Base-by-base conservation (phyloP, 163 green algal species). In the Chlamydomonas reinhardtii region DNA sequence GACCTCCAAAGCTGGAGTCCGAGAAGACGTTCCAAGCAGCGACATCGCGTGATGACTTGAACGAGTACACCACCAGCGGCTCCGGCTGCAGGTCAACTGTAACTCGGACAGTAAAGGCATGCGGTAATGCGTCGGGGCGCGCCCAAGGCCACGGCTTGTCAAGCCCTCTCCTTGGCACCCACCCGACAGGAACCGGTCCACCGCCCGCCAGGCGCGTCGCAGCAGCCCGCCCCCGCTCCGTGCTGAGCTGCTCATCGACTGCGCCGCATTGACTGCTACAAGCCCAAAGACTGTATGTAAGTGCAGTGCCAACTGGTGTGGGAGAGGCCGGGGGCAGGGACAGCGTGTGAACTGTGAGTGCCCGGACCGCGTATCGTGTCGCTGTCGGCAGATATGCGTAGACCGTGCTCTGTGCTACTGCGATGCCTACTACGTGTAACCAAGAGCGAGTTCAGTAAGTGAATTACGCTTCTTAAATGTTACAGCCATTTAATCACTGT, bases 61-160 rank as follows among this genome's bases (percentile, higher is more conserved):
- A 89, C 52, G 69, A 24, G 37, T 83, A 89, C 19, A 91, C 14
- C 2, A 73, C 24, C 20, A 84, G 68, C 20, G 88, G 76, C 59
- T 91, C 88, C 52, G 88, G 88, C 19, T 83, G 82, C 6, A 90
- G 64, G 25, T 84, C 85, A 31, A 84, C 85, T 90, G 78, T 39
- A 61, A 0, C 8, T 37, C 25, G 59, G 75, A 68, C 43, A 0
- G 6, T 16, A 19, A 37, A n/a, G 68, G 69, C 19, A 20, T 66
- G 27, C 1, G 4, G 48, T 24, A n/a, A 43, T 1, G 2, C 24
- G 8, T 72, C 15, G 8, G 2, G 64, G 29, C 17, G 29, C 29
- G 5, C 4, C 5, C 29, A n/a, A 16, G 15, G 9, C 14, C 29
- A 32, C 64, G 12, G 6, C 64, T 32, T 71, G 8, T n/a, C 8